Base-by-base conservation (phyloP, 495 filamentous ascomycete species). In the Elasticomyces elasticus region DNA sequence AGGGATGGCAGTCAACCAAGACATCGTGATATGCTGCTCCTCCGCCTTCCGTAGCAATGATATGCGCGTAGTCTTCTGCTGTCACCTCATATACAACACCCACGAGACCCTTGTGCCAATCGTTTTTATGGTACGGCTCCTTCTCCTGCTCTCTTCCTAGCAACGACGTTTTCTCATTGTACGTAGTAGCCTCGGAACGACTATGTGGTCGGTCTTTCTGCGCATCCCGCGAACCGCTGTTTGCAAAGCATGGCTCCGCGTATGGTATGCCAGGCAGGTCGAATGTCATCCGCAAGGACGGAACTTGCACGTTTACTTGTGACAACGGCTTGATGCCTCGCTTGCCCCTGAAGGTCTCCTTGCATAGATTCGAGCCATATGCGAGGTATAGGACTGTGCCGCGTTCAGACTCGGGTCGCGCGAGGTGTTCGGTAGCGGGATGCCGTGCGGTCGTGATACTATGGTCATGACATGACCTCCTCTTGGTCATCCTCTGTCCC, bases 71-170 rank as follows among this genome's bases (percentile, higher is more conserved):
- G 72, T 98, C 92, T 6, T 71, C 62, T 1, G 71, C 66, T 1
- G 88, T 92, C 24, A 97, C 84, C 70, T 96, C 89, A 74, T 98
- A 98, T 30, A 96, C 92, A 20, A 95, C 86, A 40, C 92, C 92
- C 41, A 95, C 76, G 11, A 98, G 76, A 17, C 87, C 86, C 57
- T 85, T 87, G 55, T 78, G 69, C 86, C 88, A 90, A 25, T 63
- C 72, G 42, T 71, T 69, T 62, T 76, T 75, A 54, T 73, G 65
- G 61, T 75, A 72, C 50, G 70, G 49, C 1, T 48, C 56, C 1
- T 46, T 24, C 7, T 52, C 41, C 15, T 10, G 5, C 69, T 71
- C 57, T 71, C 64, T 13, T 56, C 37, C 13, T 7, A 63, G 49
- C 42, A 65, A 26, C 7, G 52, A 42, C 27, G 47, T 50, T 33